Conservation (phyloP, 2,329 filamentous ascomycete genomes). For the Aspergillus spinulosporus region DNA sequence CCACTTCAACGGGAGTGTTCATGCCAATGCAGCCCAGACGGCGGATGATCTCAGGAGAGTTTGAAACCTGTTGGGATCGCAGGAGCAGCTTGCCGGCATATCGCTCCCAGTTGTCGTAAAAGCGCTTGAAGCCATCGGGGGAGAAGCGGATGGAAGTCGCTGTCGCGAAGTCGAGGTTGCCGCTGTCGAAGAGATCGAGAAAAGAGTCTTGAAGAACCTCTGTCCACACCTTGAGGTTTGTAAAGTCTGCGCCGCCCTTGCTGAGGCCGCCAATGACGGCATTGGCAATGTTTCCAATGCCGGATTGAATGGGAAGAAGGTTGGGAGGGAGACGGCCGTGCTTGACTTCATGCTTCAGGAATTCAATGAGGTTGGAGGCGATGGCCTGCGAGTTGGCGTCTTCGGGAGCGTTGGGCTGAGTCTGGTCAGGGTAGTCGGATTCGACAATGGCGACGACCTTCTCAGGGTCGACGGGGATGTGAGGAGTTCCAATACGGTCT, state of each 20-base stretch:
- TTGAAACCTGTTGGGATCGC: conserved; percentile 83
- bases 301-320: conserved; percentile 79
- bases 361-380: conserved; percentile 77
- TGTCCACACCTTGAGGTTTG: conserved; percentile 88
- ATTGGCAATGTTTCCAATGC: conserved; percentile 92
- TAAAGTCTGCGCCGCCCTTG: conserved; percentile 72
- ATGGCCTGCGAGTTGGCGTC: conserved; percentile 73
- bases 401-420: conserved; percentile 71
- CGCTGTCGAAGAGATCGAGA: conserved; percentile 87
- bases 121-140: conserved; percentile 84
- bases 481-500: conserved; percentile 79
- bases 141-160: conserved; percentile 89
- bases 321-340: conserved; percentile 74
- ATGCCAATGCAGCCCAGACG: conserved; percentile 86
- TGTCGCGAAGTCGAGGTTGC: conserved; percentile 83
- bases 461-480: conserved; percentile 81
- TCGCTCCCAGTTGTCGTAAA: conserved; percentile 80
- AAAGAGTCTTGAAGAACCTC: conserved; percentile 92
- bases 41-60: conserved; percentile 87
- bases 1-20: conserved; percentile 93
- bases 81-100: conserved; percentile 82
- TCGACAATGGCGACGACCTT: conserved; percentile 83
- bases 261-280: conserved; percentile 82
- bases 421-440: conserved; percentile 77
- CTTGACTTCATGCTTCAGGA: conserved; percentile 79